These are phyloP conservation scores for Talaromyces nanjingensis DNA, from an alignment of 495 filamentous ascomycete species.

Conservation along the genomic window DNA sequence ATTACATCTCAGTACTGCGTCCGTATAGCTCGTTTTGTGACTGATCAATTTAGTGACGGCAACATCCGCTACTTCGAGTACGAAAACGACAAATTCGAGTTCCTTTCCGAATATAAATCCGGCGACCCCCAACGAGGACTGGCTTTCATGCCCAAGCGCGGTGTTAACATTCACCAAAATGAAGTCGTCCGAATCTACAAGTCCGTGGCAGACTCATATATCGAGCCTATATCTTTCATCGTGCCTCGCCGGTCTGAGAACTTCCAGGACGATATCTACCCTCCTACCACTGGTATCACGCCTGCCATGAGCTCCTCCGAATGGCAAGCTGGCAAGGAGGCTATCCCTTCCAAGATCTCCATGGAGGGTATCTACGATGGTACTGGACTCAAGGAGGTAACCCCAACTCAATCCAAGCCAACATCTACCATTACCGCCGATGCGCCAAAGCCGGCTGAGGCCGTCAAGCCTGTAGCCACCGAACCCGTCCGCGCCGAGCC, in stretches of 20 bases:
- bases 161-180: constrained; percentile 93
- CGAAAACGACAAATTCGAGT: constrained; percentile 96
- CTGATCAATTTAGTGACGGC: constrained; percentile 61
- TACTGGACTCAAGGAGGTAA: constrained; percentile 63
- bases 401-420: constrained; percentile 60
- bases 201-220: constrained; percentile 87
- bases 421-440: constrained; percentile 33
- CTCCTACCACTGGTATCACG: constrained; percentile 68
- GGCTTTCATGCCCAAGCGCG: constrained; percentile 91
- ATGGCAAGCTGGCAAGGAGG: constrained; percentile 82
- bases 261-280: constrained; percentile 97
- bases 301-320: constrained; percentile 72
- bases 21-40: neutral
- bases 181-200: constrained; percentile 95
- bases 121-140: constrained; percentile 88
- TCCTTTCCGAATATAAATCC: constrained; percentile 92
- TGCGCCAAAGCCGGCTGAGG: constrained; percentile 42
- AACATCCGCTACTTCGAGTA: constrained; percentile 99
- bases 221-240: constrained; percentile 96
- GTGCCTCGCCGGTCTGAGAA: constrained; percentile 92
- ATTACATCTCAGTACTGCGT: neutral
- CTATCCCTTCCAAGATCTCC: constrained; percentile 81
- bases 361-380: constrained; percentile 89
- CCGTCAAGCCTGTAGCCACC: constrained; percentile 30
- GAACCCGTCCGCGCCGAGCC: constrained; percentile 28